phyloP scores from a whole-genome alignment of 371 early-diverging fungal genomes.

The Zopfochytrium polystomum region DNA sequence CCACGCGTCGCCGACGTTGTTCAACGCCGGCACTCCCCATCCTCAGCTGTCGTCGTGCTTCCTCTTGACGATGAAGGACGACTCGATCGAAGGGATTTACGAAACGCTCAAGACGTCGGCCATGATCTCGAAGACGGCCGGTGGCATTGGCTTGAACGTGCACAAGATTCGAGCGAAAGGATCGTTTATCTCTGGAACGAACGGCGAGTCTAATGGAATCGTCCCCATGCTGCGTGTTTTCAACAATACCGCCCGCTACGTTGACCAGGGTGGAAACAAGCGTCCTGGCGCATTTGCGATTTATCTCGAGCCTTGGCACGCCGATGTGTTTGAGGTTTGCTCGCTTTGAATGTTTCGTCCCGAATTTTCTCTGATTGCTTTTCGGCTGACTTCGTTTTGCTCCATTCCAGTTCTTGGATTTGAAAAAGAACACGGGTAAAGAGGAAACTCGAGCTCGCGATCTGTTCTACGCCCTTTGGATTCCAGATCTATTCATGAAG shows the following conservation, averaged over 20 bases:
- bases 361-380: neutral
- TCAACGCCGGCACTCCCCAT: constrained; percentile 96
- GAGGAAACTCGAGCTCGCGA: constrained; percentile 98
- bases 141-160: constrained; percentile 97
- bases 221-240: constrained; percentile 98
- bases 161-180: constrained; percentile 95
- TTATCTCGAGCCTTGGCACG: constrained; percentile 99
- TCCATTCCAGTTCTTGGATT: constrained; percentile 75
- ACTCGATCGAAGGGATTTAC: constrained; percentile 98
- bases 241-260: constrained; percentile 98
- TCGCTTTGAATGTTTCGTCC: neutral
- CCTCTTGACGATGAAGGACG: constrained; percentile 92
- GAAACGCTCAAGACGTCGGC: constrained; percentile 97
- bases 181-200: constrained; percentile 96
- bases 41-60: constrained; percentile 98
- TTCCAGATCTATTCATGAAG: constrained; percentile 99
- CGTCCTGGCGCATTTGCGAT: constrained; percentile 99
- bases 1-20: constrained; percentile 98
- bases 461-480: constrained; percentile 97
- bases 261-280: constrained; percentile 99
- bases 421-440: constrained; percentile 98
- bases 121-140: constrained; percentile 97
- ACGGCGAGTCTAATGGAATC: constrained; percentile 97
- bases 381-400: constrained; percentile 1
- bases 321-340: constrained; percentile 87